Evolutionary conservation across 192 early-diverging fungal species (phyloP).

Genomic region (Coemansia sp.): DNA sequence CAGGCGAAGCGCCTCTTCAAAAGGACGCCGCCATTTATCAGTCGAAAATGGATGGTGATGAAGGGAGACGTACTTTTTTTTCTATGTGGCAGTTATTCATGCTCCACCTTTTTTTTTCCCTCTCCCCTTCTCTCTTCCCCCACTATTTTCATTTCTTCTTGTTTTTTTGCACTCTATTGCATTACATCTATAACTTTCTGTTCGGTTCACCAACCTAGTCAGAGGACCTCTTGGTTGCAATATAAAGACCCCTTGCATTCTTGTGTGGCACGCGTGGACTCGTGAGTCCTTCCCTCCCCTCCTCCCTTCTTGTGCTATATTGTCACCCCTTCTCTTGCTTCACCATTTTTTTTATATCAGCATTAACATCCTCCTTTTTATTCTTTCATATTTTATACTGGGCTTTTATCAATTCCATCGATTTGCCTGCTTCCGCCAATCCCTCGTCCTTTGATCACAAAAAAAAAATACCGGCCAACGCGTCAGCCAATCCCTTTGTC

Average conservation of each 20-base stretch:
- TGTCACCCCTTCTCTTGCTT: neutral
- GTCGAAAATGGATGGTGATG: neutral
- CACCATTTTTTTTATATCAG: neutral
- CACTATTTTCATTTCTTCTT: neutral
- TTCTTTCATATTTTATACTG: neutral
- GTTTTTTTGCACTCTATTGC: conserved; percentile 9
- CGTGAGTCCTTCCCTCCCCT: neutral
- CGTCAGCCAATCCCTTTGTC: neutral
- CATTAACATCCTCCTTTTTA: neutral
- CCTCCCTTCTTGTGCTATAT: neutral
- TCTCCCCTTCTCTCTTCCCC: neutral
- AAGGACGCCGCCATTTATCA: conserved; percentile 5
- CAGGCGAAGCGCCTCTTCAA: too few relatives aligned
- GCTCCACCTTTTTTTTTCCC: neutral
- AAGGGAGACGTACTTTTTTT: neutral
- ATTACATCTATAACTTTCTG: neutral
- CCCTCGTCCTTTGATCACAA: neutral
- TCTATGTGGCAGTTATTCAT: conserved; percentile 1
- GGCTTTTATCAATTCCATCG: neutral
- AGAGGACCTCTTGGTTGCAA: neutral
- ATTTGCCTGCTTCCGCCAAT: neutral
- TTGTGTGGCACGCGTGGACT: conserved; percentile 5
- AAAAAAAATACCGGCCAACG: neutral
- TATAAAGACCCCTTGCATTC: conserved; percentile 6
- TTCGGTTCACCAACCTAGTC: neutral